Evolutionary conservation across 768 basidiomycete species (phyloP), one percentile per base, ranked within the genome.

Genomic region (Suillus brevipes): DNA sequence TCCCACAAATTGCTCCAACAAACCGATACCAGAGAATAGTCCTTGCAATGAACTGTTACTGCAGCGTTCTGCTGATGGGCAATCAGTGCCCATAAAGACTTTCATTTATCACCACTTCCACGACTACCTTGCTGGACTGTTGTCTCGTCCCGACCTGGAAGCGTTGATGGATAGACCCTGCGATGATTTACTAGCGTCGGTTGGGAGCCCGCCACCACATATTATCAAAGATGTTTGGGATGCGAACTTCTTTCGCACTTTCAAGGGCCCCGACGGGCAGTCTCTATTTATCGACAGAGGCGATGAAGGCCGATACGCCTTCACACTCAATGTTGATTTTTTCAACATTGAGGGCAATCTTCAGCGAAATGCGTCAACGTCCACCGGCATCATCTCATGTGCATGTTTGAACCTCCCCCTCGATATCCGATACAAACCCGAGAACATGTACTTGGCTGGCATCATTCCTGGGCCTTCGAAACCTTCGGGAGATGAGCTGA

Each of bases 391-490:
- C 1, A 68, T 71, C 3, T 71, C 66, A 0, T 65, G 64, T 52
- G 62, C 68, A 1, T 72, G 66, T 18, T 42, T 70, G 1, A 82
- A 82, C 57, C 72, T 83, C 0, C 80, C 80, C 0, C 71, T 70
- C 0, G 66, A 77, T 28, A 61, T 77, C 1, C 67, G 72, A 4
- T 81, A 79, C 64, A 73, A 74, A 12, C 68, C 68, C 0, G 74
- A 81, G 31, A 80, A 84, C 65, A 71, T 83, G 65, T 82, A 75
- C 64, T 68, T 81, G 0, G 74, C 72, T 0, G 79, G 73, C 0
- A 68, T 81, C 40, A 77, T 80, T 5, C 80, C 78, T 1, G 77
- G 81, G 0, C 82, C 81, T 0, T 60, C 69, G 2, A 72, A 81
- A 23, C 80, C 81, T 0, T 66, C 68, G 0, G 58, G 68, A 0